Base-by-base conservation (phyloP, 2,329 filamentous ascomycete genomes). In the Didymella exigua region DNA sequence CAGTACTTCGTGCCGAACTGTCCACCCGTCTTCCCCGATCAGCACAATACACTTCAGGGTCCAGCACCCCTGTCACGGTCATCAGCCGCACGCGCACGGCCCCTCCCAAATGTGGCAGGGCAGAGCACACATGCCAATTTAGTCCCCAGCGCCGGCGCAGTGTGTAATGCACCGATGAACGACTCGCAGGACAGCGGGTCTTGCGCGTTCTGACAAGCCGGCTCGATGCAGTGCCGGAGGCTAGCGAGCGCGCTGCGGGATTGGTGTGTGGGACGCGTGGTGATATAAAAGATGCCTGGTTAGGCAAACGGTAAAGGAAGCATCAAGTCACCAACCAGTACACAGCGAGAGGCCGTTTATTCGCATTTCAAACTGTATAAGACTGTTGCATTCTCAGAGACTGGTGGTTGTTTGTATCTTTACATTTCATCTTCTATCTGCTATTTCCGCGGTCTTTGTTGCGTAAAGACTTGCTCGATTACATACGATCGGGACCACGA, bases 251-350 rank as follows among this genome's bases (percentile, higher is more conserved):
- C 54, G 47, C 29, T 18, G 42, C 52, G 40, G 37, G 43, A 51
- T 52, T 56, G 54, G 47, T 33, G 23, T 30, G 47, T 51, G 48
- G 48, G 48, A 56, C 47, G 42, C 36, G 48, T 51, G 30, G 37
- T 45, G 16, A 26, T 44, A 38, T 56, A 48, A 54, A 52, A 56
- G 54, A 56, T 56, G 54, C 54, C 54, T 56, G 54, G 54, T 43
- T 51, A 44, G 48, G 54, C 54, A 50, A 42, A 38, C 26, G 48
- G 43, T 34, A 42, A 27, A 38, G 38, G 26, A 24, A 40, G 23
- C 24, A 56, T 31, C 52, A 55, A 55, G 52, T 55, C 52, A 50
- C 36, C 52, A 50, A 50, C 36, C 52, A 50, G 42, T 55, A 24
- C 42, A 43, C 36, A 37, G 4, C 34, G n/a, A 49, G 46, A 46